Evolutionary conservation across 2,329 filamentous ascomycete genomes (phyloP).

Genomic region (Fusarium cicatricum): DNA sequence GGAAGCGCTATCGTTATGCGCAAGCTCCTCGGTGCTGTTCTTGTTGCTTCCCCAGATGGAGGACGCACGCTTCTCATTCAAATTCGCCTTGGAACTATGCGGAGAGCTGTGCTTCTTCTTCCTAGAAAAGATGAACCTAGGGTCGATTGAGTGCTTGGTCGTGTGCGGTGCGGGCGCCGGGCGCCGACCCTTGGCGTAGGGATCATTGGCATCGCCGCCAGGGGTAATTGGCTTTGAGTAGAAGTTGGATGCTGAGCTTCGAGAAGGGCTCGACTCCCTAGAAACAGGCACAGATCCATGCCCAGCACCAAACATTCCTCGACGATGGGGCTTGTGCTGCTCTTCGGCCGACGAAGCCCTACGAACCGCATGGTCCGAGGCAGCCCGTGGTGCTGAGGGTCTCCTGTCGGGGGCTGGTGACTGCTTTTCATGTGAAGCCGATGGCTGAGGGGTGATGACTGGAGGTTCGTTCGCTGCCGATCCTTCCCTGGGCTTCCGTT

Average conservation of each 20-base stretch:
- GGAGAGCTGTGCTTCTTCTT: constrained; percentile 73
- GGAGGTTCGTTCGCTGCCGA: constrained; percentile 51
- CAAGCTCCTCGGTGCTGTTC: constrained; percentile 49
- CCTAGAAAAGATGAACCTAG: constrained; percentile 83
- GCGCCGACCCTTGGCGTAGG: constrained; percentile 84
- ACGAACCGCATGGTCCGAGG: constrained; percentile 54
- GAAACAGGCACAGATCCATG: constrained; percentile 65
- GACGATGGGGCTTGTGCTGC: constrained; percentile 56
- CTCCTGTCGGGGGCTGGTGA: constrained; percentile 53
- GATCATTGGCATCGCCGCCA: constrained; percentile 81
- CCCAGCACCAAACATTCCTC: constrained; percentile 62
- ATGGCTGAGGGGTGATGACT: constrained; percentile 75
- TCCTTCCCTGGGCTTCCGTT: constrained; percentile 46
- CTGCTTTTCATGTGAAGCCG: constrained; percentile 61
- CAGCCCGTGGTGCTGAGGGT: constrained; percentile 52
- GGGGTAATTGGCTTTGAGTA: constrained; percentile 82
- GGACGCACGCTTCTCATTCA: constrained; percentile 64
- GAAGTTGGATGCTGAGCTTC: constrained; percentile 66
- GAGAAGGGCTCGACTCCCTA: constrained; percentile 70
- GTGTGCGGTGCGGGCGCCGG: constrained; percentile 72
- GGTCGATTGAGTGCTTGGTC: constrained; percentile 71
- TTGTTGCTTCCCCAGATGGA: constrained; percentile 47
- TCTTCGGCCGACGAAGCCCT: constrained; percentile 53
- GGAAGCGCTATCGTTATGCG: constrained; percentile 39
- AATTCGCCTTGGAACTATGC: constrained; percentile 59